Conservation (phyloP, 1,284 basidiomycete species). For the Ustilago nuda region DNA sequence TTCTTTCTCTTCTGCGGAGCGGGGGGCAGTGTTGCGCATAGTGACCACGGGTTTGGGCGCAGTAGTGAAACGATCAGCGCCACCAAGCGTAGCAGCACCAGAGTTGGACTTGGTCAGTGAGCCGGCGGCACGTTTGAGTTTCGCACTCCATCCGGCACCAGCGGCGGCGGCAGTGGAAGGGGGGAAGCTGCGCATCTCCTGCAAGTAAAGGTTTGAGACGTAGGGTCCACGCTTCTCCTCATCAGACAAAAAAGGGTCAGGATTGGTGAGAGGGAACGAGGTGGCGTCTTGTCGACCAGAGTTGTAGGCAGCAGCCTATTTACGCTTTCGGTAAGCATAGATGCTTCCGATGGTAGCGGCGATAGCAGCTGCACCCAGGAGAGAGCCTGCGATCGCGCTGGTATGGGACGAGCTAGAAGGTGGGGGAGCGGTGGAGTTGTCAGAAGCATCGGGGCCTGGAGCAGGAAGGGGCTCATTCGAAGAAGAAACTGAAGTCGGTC, state of each 20-base stretch:
- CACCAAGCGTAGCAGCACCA: conserved; percentile 4
- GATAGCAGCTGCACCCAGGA: conserved; percentile 63
- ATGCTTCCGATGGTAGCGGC: conserved; percentile 61
- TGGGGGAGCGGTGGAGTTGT: neutral
- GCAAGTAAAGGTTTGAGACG: conserved; percentile 47
- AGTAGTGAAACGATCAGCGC: conserved; percentile 17
- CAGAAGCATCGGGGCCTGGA: neutral
- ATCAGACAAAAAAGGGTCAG: conserved; percentile 3
- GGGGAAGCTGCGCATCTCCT: conserved; percentile 8
- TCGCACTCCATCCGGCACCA: conserved; percentile 20
- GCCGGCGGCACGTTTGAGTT: conserved; percentile 31
- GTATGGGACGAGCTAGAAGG: conserved; percentile 21
- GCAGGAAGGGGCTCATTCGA: neutral
- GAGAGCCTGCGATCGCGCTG: conserved; percentile 60
- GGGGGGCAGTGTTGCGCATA: conserved; percentile 22
- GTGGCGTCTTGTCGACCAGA: conserved; percentile 11
- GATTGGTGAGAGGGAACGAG: conserved; percentile 2
- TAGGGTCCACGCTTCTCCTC: conserved; percentile 42
- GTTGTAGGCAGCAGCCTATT: conserved; percentile 48
- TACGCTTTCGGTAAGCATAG: conserved; percentile 64
- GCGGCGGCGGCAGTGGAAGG: conserved; percentile 17
- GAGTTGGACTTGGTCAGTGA: conserved; percentile 6
- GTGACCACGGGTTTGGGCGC: conserved; percentile 19
- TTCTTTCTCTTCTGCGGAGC: neutral
- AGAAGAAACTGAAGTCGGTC: conserved; percentile 20